phyloP scores from a whole-genome alignment of 495 filamentous ascomycete species.

The Hyaloscypha variabilis region DNA sequence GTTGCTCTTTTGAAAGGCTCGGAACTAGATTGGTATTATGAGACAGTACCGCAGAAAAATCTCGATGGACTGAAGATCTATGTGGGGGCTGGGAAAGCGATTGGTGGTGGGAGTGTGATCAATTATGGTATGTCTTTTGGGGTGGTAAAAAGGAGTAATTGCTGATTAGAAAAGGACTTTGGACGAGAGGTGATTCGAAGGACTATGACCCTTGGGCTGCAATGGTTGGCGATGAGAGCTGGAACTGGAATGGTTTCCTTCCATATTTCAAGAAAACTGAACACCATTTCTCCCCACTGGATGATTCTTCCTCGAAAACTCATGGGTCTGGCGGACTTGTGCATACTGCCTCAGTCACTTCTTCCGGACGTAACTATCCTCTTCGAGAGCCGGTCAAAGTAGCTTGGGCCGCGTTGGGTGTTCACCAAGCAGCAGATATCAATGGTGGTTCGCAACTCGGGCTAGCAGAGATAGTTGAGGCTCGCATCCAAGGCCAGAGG shows the following conservation, averaged over 20 bases:
- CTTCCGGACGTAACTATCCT: conserved; percentile 34
- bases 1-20: conserved; percentile 21
- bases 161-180: conserved; percentile 13
- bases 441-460: conserved; percentile 37
- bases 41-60: conserved; percentile 36
- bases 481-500: conserved; percentile 33
- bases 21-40: conserved; percentile 39
- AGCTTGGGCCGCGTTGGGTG: conserved; percentile 33
- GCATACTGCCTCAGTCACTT: conserved; percentile 18
- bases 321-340: conserved; percentile 50
- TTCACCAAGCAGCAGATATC: conserved; percentile 29
- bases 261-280: conserved; percentile 37
- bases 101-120: conserved; percentile 37
- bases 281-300: too few species aligned
- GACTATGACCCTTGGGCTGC: conserved; percentile 47
- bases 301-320: conserved; percentile 11
- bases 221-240: conserved; percentile 37
- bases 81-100: conserved; percentile 38
- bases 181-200: conserved; percentile 37
- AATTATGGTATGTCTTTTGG: conserved; percentile 28
- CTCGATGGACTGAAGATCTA: conserved; percentile 29
- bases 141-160: too few species aligned
- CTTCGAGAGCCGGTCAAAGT: conserved; percentile 29
- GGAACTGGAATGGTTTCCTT: conserved; percentile 40
- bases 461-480: conserved; percentile 36